These are phyloP conservation scores for Peniophora sp. DNA, from an alignment of 1,284 basidiomycete genomes.

Conservation along the genomic window DNA sequence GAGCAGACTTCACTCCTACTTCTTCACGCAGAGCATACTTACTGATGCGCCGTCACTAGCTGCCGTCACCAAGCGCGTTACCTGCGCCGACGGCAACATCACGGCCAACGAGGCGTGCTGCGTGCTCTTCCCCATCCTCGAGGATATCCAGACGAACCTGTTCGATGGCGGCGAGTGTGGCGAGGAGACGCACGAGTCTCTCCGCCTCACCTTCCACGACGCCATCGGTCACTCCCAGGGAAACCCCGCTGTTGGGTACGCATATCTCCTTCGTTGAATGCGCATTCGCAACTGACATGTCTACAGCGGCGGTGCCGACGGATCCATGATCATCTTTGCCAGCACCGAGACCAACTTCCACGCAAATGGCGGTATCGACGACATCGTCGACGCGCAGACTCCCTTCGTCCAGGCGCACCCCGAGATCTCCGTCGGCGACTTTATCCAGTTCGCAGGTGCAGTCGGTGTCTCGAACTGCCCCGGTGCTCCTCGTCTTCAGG, in stretches of 20 bases:
- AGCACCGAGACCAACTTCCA: constrained; percentile 23
- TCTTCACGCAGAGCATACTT: background rate
- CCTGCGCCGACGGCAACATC: background rate
- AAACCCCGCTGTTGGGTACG: background rate
- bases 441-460: constrained; percentile 34
- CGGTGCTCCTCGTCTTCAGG: constrained; percentile 29
- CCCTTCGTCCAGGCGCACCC: constrained; percentile 21
- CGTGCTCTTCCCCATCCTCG: background rate
- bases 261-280: background rate
- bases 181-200: background rate
- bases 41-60: background rate
- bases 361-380: constrained; percentile 30
- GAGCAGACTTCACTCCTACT: background rate
- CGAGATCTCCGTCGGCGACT: constrained; percentile 28
- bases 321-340: constrained; percentile 29
- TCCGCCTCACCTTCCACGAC: background rate
- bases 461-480: constrained; percentile 33
- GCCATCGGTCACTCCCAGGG: background rate
- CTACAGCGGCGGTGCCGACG: constrained; percentile 28
- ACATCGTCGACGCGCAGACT: constrained; percentile 24
- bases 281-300: background rate
- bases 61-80: background rate
- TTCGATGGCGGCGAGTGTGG: background rate
- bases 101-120: background rate
- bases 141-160: background rate